Percentiles rank a stretch among this genome's conserved stretches.
Evolutionary conservation across 805 yeast genomes (phyloP).

Genomic region (Lipomyces yamanashiensis): DNA sequence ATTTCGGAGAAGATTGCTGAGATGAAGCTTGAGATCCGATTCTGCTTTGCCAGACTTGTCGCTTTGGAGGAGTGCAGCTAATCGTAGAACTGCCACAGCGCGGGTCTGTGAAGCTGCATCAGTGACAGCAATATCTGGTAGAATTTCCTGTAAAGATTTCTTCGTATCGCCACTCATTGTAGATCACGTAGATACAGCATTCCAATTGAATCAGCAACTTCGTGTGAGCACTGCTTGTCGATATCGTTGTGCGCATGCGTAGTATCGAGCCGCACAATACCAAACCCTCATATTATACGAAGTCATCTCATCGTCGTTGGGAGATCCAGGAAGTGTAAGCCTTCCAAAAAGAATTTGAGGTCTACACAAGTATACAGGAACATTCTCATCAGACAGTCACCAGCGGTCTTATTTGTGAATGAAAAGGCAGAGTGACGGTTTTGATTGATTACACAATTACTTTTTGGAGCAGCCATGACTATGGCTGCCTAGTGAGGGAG

Average conservation of each 20-base stretch:
- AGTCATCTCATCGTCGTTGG: constrained; percentile 14
- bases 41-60: constrained; percentile 6
- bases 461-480: no score
- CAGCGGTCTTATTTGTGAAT: no score
- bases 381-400: no score
- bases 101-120: constrained; percentile 22
- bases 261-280: constrained; percentile 7
- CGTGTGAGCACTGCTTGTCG: background rate
- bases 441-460: no score
- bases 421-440: no score
- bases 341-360: background rate
- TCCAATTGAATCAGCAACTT: background rate
- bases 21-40: constrained; percentile 8
- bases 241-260: background rate
- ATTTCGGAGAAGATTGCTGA: constrained; percentile 8
- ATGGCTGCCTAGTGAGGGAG: no score
- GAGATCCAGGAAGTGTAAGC: background rate
- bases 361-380: no score
- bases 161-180: background rate
- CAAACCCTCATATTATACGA: background rate
- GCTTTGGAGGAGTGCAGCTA: constrained; percentile 23
- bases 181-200: background rate
- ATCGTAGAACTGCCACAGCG: constrained; percentile 24
- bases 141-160: constrained; percentile 7
- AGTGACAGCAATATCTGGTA: constrained; percentile 6